phyloP scores from a whole-genome alignment of 495 filamentous ascomycete species.

The Podospora conica region DNA sequence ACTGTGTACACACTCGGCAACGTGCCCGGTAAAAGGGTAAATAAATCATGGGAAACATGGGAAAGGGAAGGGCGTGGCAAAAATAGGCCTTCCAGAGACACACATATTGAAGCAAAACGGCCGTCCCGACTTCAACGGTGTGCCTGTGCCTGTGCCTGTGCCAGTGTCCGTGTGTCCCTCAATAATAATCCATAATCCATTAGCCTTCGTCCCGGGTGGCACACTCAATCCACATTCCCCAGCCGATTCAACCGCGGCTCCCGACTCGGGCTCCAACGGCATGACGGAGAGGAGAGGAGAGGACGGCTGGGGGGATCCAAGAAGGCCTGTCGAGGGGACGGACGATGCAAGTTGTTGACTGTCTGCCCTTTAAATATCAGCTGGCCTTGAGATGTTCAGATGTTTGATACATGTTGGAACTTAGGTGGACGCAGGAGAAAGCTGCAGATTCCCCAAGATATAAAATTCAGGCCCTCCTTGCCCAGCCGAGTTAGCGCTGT shows the following conservation, averaged over 20 bases:
- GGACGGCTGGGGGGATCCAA: too few species aligned
- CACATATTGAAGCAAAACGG: not conserved
- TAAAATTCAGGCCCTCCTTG: not conserved
- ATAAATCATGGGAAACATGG: too few species aligned
- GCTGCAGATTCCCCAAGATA: not conserved
- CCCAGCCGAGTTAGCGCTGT: not conserved
- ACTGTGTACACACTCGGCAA: not conserved
- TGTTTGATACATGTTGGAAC: too few species aligned
- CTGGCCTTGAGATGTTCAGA: not conserved
- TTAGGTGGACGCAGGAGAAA: not conserved
- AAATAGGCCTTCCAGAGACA: constrained; percentile 1
- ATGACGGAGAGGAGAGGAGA: not conserved
- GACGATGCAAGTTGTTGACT: not conserved
- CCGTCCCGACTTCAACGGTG: not conserved
- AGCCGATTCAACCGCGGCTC: not conserved
- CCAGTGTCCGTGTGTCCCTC: not conserved
- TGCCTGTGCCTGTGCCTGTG: not conserved
- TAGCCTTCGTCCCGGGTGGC: not conserved
- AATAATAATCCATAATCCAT: too few species aligned
- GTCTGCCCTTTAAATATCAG: not conserved
- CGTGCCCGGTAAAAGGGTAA: not conserved
- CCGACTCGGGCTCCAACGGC: not conserved
- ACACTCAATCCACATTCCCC: not conserved
- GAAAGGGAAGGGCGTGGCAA: not conserved
- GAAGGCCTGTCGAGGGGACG: too few species aligned